These are phyloP conservation scores for Apiospora koreana DNA, from an alignment of 2,329 filamentous ascomycete genomes.

Conservation along the genomic window DNA sequence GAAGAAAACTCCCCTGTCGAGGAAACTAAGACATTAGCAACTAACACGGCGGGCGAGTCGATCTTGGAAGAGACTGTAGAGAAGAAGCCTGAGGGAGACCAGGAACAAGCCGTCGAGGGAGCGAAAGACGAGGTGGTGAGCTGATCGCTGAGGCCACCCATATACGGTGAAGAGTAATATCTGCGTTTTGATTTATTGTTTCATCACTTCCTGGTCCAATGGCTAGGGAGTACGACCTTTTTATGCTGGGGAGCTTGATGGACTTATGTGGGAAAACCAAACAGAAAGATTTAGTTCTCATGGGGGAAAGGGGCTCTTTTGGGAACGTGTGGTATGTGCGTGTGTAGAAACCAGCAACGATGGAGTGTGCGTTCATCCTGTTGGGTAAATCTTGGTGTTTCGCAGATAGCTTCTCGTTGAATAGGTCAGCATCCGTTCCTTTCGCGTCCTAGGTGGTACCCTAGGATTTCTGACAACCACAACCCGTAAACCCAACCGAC, in stretches of 20 bases:
- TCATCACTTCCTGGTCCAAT: not conserved
- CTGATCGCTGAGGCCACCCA: not conserved
- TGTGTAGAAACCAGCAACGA: not conserved
- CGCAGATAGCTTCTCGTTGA: not conserved
- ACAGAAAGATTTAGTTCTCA: not conserved
- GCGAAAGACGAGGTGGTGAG: slow-evolving; percentile 28
- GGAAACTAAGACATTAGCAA: slow-evolving; percentile 31
- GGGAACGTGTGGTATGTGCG: not conserved
- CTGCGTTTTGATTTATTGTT: not conserved
- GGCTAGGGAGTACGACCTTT: not conserved
- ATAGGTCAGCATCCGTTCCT: slow-evolving; percentile 5
- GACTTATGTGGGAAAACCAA: not conserved
- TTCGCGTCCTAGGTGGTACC: not conserved
- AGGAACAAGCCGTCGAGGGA: slow-evolving; percentile 29
- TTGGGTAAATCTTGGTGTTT: not conserved
- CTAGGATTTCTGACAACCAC: not conserved
- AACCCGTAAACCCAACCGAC: not conserved
- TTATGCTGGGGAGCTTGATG: not conserved
- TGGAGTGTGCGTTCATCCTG: not conserved
- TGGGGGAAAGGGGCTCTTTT: not conserved
- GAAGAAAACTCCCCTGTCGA: slow-evolving; percentile 13
- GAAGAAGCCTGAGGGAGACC: slow-evolving; percentile 29
- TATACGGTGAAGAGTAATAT: slow-evolving; percentile 7
- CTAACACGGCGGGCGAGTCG: slow-evolving; percentile 33
- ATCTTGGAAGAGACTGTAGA: slow-evolving; percentile 31